Evolutionary conservation across 108 stramenopile species (phyloP).

Genomic region (Cylindrotheca closterium): DNA sequence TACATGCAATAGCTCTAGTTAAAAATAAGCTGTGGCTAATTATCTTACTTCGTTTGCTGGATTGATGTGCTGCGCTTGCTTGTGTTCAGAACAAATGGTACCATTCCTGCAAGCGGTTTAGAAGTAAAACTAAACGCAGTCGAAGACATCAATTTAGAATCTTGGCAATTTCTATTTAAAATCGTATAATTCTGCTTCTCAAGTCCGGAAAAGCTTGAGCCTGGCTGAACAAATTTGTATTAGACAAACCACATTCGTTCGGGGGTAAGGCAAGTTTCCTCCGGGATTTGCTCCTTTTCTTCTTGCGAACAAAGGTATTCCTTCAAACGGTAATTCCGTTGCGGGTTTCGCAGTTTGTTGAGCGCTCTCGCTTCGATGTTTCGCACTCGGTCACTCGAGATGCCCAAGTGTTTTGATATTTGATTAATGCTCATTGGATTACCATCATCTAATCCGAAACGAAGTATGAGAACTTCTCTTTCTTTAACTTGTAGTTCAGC

Average conservation of each 20-base stretch:
- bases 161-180: not conserved
- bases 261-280: slow-evolving; percentile 3
- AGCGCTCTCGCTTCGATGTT: slow-evolving; percentile 87
- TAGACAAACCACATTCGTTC: slow-evolving; percentile 36
- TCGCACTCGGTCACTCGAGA: slow-evolving; percentile 83
- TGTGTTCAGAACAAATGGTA: not conserved
- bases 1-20: slow-evolving; percentile 66
- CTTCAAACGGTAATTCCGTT: slow-evolving; percentile 72
- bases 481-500: slow-evolving; percentile 53
- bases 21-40: too few species aligned
- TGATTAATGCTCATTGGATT: slow-evolving; percentile 64
- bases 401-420: slow-evolving; percentile 63
- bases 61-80: not conserved
- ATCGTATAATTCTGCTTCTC: not conserved
- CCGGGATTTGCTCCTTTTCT: slow-evolving; percentile 7
- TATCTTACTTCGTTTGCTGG: too few species aligned
- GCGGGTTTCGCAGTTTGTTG: slow-evolving; percentile 84
- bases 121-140: too few species aligned
- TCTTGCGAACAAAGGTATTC: slow-evolving; percentile 47
- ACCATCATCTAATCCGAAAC: slow-evolving; percentile 90
- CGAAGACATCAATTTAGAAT: too few species aligned
- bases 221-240: not conserved
- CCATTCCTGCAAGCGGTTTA: too few species aligned
- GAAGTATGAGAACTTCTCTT: slow-evolving; percentile 67
- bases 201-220: not conserved